A percentile compares a stretch with the other conserved stretches of the same genome.
Evolutionary conservation across 768 basidiomycete genomes (phyloP).

Genomic region (Leccinum longicurvipes): DNA sequence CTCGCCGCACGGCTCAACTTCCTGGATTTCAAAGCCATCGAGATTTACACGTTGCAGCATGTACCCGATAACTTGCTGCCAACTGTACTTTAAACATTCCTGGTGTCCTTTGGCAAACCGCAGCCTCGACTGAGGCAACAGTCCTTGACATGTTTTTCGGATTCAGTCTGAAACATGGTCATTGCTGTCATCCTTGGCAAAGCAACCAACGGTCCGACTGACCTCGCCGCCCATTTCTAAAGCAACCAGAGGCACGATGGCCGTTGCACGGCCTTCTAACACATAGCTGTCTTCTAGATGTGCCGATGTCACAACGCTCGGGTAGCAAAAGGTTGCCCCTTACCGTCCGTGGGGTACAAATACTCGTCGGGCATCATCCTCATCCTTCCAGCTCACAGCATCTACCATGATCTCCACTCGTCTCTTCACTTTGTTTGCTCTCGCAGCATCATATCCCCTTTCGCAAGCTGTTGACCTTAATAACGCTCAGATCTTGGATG

Average conservation of each 20-base stretch:
- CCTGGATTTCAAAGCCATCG: not conserved
- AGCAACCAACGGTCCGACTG: too few species aligned
- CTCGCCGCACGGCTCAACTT: not conserved
- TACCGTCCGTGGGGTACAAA: conserved; percentile 2
- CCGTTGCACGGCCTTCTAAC: not conserved
- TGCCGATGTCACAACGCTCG: not conserved
- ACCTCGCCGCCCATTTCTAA: not conserved
- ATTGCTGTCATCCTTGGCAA: not conserved
- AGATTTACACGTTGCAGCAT: not conserved
- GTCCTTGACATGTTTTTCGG: not conserved
- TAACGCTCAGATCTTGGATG: conserved; percentile 14
- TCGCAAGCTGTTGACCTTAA: not conserved
- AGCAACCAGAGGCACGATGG: not conserved
- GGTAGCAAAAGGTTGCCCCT: not conserved
- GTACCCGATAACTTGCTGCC: not conserved
- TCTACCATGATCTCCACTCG: conserved; percentile 2
- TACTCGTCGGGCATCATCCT: not conserved
- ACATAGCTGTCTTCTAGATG: not conserved
- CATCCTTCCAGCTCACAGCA: not conserved
- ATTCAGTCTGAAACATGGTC: too few species aligned
- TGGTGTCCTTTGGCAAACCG: not conserved
- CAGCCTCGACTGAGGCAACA: not conserved
- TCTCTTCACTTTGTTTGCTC: conserved; percentile 7
- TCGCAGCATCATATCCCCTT: conserved; percentile 11
- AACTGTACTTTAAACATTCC: not conserved